Evolutionary conservation across 1,284 basidiomycete species (phyloP), one percentile per base, ranked within the genome.

Genomic region (Trametes hirsuta): DNA sequence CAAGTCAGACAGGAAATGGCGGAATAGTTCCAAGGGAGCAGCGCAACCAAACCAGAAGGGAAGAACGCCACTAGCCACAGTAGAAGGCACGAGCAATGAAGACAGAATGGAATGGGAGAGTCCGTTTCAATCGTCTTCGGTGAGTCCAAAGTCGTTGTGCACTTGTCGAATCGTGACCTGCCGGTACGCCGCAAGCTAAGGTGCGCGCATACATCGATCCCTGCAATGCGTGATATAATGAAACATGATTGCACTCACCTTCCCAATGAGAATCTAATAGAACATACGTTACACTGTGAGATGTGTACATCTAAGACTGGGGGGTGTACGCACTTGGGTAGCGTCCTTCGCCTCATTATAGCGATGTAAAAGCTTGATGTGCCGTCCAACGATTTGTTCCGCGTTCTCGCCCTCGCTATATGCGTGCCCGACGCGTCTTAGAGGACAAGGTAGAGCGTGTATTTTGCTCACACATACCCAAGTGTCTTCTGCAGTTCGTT

Each of bases 321-420:
- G 22, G 12, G 8, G 41, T 8, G 35, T 41, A 53, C 70, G 52
- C 52, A 84, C 90, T 83, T 92, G 90, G 0, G 90, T 79, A 2
- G 89, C 90, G 68, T 93, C 91, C 69, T 93, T 93, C 6, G 88
- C 83, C 70, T 93, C 91, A 63, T 93, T 93, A 66, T 93, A 93
- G 47, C 75, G 78, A 70, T 93, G 90, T 25, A 92, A 74, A 4
- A 90, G 77, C 63, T 83, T 84, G 71, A 91, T 91, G 67, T 93
- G 89, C 6, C 76, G 76, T 51, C 85, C 84, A 18, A 89, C 86
- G 14, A 91, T 85, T 61, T 79, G 77, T 45, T 88, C 85, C 1
- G 89, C 83, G 61, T 88, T 83, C 65, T 81, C 80, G 40, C 73
- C 66, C 50, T 76, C 72, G 10, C 85, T 90, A 58, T 12, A 54